Percentiles rank a stretch among this genome's conserved stretches.
These are phyloP conservation scores for Trichoderma parareesei DNA, from an alignment of 495 filamentous ascomycete species.

Conservation along the genomic window DNA sequence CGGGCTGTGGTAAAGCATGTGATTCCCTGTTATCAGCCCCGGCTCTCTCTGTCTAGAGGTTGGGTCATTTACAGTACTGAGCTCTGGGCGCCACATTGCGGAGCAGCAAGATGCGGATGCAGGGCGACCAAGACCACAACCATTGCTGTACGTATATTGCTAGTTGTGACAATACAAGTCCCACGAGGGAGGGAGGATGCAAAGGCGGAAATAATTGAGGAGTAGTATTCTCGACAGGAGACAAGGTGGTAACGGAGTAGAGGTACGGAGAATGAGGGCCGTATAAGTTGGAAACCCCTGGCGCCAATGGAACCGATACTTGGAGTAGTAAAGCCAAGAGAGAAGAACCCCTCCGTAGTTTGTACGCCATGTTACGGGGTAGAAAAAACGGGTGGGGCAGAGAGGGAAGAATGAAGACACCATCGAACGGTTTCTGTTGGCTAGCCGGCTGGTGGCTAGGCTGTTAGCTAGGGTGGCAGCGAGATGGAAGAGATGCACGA, in stretches of 20 bases:
- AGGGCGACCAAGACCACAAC: not conserved
- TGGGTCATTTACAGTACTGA: not conserved
- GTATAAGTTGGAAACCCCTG: not conserved
- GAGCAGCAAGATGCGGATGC: not conserved
- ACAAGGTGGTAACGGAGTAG: too few relatives aligned
- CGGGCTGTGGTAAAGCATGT: not conserved
- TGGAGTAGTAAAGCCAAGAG: not conserved
- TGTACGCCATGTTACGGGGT: slow-evolving; percentile 1
- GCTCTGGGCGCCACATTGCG: slow-evolving; percentile 4
- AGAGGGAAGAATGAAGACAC: too few relatives aligned
- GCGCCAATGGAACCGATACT: not conserved
- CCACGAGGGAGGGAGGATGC: too few relatives aligned
- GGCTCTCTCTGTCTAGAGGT: not conserved
- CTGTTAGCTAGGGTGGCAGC: too few relatives aligned
- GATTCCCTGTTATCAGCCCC: not conserved
- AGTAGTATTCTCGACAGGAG: too few relatives aligned
- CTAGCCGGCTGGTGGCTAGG: too few relatives aligned
- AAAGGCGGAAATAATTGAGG: too few relatives aligned
- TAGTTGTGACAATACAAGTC: too few relatives aligned
- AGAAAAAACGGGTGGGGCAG: too few relatives aligned
- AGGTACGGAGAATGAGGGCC: not conserved
- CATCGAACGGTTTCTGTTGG: too few relatives aligned
- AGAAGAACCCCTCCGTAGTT: not conserved
- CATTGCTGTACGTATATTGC: not conserved
- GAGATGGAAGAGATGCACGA: too few relatives aligned